Evolutionary conservation across 331 rosid species (phyloP).

Genomic region (Prunus yedoensis): DNA sequence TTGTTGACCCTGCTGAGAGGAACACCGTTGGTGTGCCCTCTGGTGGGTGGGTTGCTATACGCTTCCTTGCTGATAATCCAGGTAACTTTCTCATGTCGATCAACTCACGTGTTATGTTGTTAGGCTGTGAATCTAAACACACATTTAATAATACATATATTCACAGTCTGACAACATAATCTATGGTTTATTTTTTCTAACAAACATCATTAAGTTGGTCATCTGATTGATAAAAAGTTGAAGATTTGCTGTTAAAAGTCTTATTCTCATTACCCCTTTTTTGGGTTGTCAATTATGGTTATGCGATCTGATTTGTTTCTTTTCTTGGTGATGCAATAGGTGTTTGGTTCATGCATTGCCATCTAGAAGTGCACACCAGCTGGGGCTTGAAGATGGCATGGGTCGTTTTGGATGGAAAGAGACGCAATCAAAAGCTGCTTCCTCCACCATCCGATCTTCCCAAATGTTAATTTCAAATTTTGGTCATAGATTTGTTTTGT

Average conservation of each 20-base stretch:
- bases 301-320: background rate
- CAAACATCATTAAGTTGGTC: background rate
- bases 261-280: no score
- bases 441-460: conserved; percentile 94
- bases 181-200: background rate
- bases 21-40: conserved; percentile 76
- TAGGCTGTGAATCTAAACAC: background rate
- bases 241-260: no score
- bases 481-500: background rate
- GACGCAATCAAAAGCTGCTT: conserved; percentile 61
- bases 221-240: background rate
- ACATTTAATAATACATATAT: background rate
- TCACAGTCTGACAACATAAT: no score
- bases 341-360: conserved; percentile 89
- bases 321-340: conserved; percentile 32
- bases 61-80: conserved; percentile 78
- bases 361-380: conserved; percentile 80
- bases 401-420: conserved; percentile 72
- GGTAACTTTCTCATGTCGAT: conserved; percentile 27
- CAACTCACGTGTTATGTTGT: background rate
- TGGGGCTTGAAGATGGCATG: conserved; percentile 93
- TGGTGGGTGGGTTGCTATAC: conserved; percentile 82
- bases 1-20: conserved; percentile 84
- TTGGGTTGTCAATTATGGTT: background rate
- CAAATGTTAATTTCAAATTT: conserved; percentile 44